phyloP scores from a whole-genome alignment of 352 stramenopile genomes.

The Phytophthora podocarpi region DNA sequence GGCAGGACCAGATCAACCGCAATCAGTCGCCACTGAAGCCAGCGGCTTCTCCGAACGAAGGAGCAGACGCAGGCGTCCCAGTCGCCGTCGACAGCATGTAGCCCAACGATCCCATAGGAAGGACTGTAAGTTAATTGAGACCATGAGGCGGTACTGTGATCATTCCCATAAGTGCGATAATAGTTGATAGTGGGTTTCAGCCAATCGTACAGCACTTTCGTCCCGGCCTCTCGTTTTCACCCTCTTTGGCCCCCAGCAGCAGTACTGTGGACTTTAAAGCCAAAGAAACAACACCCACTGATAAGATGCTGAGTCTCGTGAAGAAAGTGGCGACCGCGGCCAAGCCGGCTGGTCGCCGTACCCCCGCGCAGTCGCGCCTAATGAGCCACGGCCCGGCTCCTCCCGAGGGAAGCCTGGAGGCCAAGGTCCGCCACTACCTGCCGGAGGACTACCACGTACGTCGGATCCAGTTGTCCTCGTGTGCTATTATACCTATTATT shows the following conservation, averaged over 20 bases:
- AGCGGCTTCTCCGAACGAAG: slow-evolving; percentile 13
- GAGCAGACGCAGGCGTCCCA: not conserved
- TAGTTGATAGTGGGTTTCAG: too few relatives aligned
- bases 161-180: slow-evolving; percentile 2
- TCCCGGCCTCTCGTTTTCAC: slow-evolving; percentile 33
- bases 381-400: slow-evolving; percentile 76
- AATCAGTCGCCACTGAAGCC: slow-evolving; percentile 35
- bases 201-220: slow-evolving; percentile 11
- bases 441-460: slow-evolving; percentile 88
- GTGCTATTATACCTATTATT: not conserved
- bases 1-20: slow-evolving; percentile 68
- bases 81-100: slow-evolving; percentile 18
- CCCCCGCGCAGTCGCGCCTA: slow-evolving; percentile 64
- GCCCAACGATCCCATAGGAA: slow-evolving; percentile 18
- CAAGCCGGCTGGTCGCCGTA: slow-evolving; percentile 47
- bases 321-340: slow-evolving; percentile 68
- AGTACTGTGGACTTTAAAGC: slow-evolving; percentile 23
- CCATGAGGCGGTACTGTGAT: not conserved
- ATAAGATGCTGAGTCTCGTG: slow-evolving; percentile 75
- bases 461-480: not conserved
- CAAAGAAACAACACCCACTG: slow-evolving; percentile 16
- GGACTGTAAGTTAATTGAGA: slow-evolving; percentile 7
- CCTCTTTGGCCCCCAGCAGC: slow-evolving; percentile 13
- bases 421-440: slow-evolving; percentile 84
- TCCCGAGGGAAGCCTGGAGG: slow-evolving; percentile 77